Conservation (phyloP, 306 rosid genomes). For the Nissolia schottii region DNA sequence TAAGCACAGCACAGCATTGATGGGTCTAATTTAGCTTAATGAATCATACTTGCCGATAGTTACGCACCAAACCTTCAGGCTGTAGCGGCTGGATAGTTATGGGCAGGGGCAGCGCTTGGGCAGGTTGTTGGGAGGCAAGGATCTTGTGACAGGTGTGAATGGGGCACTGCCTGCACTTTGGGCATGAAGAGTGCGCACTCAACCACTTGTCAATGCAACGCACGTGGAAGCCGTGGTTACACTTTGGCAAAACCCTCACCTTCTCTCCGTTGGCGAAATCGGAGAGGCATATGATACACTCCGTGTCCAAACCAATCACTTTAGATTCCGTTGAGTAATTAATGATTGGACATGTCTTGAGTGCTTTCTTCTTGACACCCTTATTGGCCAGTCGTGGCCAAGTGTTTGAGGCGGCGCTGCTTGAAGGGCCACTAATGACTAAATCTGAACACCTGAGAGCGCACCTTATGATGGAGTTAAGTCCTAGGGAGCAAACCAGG, state of each 20-base stretch:
- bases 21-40: not conserved
- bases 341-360: slow-evolving; percentile 55
- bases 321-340: slow-evolving; percentile 50
- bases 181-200: slow-evolving; percentile 79
- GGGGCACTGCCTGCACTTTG: slow-evolving; percentile 79
- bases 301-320: slow-evolving; percentile 50
- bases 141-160: slow-evolving; percentile 69
- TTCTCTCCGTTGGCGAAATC: slow-evolving; percentile 60
- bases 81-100: slow-evolving; percentile 50
- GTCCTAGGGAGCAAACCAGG: slow-evolving; percentile 68
- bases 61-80: slow-evolving; percentile 52
- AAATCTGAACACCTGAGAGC: slow-evolving; percentile 53
- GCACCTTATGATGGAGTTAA: slow-evolving; percentile 78
- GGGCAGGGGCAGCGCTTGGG: slow-evolving; percentile 25
- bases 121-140: slow-evolving; percentile 35
- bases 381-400: slow-evolving; percentile 26
- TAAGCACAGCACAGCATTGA: not conserved
- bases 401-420: not conserved
- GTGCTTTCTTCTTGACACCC: slow-evolving; percentile 71
- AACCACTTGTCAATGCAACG: slow-evolving; percentile 90
- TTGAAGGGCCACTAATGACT: slow-evolving; percentile 24
- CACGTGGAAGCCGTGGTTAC: slow-evolving; percentile 84
- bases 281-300: slow-evolving; percentile 73
- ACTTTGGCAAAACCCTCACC: slow-evolving; percentile 71
- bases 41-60: slow-evolving; percentile 34